phyloP scores from a whole-genome alignment of 495 filamentous ascomycete genomes.

The Talaromyces ruber region DNA sequence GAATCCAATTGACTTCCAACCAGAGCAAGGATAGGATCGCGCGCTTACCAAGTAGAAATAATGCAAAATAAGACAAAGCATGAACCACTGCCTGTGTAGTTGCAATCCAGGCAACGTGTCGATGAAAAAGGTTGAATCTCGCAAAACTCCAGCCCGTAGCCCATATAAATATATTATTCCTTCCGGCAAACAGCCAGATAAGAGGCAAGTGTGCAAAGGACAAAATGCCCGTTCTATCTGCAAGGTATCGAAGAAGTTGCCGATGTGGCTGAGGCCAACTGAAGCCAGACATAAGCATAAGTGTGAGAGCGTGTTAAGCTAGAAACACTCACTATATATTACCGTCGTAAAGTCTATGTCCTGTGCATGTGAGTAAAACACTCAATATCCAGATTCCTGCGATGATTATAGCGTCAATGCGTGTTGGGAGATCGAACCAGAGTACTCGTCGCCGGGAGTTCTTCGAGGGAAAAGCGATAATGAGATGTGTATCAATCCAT shows the following conservation, averaged over 20 bases:
- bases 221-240: conserved; percentile 44
- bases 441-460: conserved; percentile 18
- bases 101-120: conserved; percentile 45
- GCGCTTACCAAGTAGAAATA: conserved; percentile 13
- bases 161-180: conserved; percentile 50
- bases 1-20: background rate
- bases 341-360: conserved; percentile 24
- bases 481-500: conserved; percentile 25
- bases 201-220: conserved; percentile 43
- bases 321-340: conserved; percentile 30
- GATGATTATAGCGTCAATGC: conserved; percentile 30
- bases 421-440: conserved; percentile 31
- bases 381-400: conserved; percentile 32
- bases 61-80: conserved; percentile 22
- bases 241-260: conserved; percentile 34
- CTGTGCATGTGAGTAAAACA: conserved; percentile 23
- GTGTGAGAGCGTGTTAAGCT: background rate
- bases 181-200: conserved; percentile 41
- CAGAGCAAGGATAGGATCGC: no score
- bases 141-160: conserved; percentile 47
- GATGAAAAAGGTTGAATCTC: conserved; percentile 47
- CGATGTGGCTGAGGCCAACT: conserved; percentile 26
- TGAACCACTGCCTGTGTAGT: conserved; percentile 43
- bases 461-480: conserved; percentile 23
- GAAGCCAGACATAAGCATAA: background rate